A percentile compares a stretch with the other conserved stretches of the same genome.
Evolutionary conservation across 2,329 filamentous ascomycete species (phyloP).

Genomic region (Dichotomopilus funicola): DNA sequence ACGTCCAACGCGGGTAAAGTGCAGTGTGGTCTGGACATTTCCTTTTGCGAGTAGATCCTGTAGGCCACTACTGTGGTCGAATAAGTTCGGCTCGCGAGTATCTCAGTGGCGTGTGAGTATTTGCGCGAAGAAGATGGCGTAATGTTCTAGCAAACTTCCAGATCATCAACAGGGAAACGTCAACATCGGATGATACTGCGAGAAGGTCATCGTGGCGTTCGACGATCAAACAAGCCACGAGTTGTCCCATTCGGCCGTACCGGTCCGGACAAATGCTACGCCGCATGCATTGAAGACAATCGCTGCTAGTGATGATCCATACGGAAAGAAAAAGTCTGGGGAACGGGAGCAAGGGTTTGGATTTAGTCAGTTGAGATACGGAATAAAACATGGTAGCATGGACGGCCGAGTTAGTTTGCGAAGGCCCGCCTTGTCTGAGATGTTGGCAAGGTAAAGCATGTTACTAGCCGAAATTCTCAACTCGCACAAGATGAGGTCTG

Average conservation of each 20-base stretch:
- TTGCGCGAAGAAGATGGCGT: not conserved
- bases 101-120: no score
- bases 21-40: no score
- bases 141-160: slow-evolving; percentile 13
- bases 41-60: no score
- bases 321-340: slow-evolving; percentile 16
- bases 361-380: not conserved
- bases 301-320: slow-evolving; percentile 5
- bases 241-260: slow-evolving; percentile 6
- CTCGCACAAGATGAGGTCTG: slow-evolving; percentile 13
- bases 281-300: slow-evolving; percentile 10
- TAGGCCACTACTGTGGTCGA: no score
- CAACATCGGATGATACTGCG: slow-evolving; percentile 7
- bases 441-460: no score
- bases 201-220: slow-evolving; percentile 2
- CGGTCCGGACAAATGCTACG: slow-evolving; percentile 14
- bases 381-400: no score
- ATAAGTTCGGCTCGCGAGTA: no score
- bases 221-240: slow-evolving; percentile 21
- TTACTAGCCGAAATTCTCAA: no score
- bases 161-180: slow-evolving; percentile 11
- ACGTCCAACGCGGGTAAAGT: no score
- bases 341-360: slow-evolving; percentile 10
- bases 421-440: no score
- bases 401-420: no score